Percentiles rank a stretch among this genome's conserved stretches.
These are phyloP conservation scores for Schizosaccharomyces octosporus DNA, from an alignment of 805 yeast genomes.

Conservation along the genomic window DNA sequence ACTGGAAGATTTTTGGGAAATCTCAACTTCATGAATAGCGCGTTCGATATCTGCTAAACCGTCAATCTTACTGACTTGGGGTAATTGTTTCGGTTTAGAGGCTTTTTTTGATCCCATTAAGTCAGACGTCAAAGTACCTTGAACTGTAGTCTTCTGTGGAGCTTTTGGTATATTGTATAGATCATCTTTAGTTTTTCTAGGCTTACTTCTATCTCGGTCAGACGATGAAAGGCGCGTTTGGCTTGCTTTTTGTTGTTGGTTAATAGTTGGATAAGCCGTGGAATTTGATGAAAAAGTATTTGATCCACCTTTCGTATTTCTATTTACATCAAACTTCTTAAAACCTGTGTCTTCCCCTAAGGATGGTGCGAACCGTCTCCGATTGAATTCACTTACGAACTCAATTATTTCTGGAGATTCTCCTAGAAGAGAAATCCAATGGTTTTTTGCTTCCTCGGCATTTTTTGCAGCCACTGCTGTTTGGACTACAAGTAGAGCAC, in stretches of 20 bases:
- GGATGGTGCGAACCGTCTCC: neutral
- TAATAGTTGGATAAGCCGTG: no score
- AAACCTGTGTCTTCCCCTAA: neutral
- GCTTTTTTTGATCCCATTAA: neutral
- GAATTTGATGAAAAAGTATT: no score
- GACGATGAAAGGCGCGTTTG: no score
- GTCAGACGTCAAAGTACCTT: neutral
- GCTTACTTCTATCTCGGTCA: neutral
- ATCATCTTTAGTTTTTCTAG: neutral
- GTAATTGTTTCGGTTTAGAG: neutral
- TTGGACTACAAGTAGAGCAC: neutral
- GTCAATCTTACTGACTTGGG: neutral
- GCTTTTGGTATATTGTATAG: neutral
- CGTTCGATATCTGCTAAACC: neutral
- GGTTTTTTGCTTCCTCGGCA: neutral
- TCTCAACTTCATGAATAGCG: neutral
- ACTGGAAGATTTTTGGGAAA: neutral
- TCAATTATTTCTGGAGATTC: neutral
- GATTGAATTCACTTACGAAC: neutral
- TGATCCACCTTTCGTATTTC: no score
- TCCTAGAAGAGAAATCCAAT: neutral
- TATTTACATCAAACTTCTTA: neutral
- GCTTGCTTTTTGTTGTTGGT: no score
- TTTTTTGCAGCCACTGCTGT: neutral
- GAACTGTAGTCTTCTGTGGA: neutral